Evolutionary conservation across 768 basidiomycete species (phyloP), one percentile per base, ranked within the genome.

Genomic region (Termitomyces sp.): DNA sequence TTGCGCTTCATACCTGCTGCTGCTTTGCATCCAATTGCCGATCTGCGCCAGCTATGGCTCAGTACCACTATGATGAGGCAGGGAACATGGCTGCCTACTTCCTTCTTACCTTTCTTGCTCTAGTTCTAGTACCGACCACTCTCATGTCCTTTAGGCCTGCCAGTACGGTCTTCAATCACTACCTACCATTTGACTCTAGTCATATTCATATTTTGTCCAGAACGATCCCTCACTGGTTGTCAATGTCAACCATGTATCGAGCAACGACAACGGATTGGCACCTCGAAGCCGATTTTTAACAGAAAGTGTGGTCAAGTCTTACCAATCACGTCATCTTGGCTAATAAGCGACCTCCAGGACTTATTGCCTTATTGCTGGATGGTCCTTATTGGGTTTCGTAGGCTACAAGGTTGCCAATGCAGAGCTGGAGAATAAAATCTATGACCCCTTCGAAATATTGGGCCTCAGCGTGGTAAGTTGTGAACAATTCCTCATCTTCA

Each of bases 371-470:
- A 61, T 83, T 18, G 68, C 78, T 33, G 94, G 92, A 55, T 98
- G 95, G 95, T 72, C 77, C 9, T 54, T 83, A 1, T 83, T 94
- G 57, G 85, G 75, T 8, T 82, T 83, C 63, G 70, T 94, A 33
- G 80, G 76, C n/a, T 87, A 88, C 73, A 79, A 80, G 66, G 86
- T 84, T 36, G 77, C 82, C 8, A 77, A 75, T 52, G 74, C 81
- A 58, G 76, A 82, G 62, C 62, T 79, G 54, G 84, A 90, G 60
- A 81, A 74, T 74, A 86, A 83, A 63, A 68, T 95, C 13, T 99
- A 98, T 70, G 83, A 98, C 70, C 97, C 97, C 1, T 99, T 95
- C 65, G 88, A 94, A 63, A 96, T 98, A 65, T 78, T 99, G 26
- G 94, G 90, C 18, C 83, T 98, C 57, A 72, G 72, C 4, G 67